These are phyloP conservation scores for Fusarium neocosmosporiellum DNA, from an alignment of 2,329 filamentous ascomycete genomes.

Conservation along the genomic window DNA sequence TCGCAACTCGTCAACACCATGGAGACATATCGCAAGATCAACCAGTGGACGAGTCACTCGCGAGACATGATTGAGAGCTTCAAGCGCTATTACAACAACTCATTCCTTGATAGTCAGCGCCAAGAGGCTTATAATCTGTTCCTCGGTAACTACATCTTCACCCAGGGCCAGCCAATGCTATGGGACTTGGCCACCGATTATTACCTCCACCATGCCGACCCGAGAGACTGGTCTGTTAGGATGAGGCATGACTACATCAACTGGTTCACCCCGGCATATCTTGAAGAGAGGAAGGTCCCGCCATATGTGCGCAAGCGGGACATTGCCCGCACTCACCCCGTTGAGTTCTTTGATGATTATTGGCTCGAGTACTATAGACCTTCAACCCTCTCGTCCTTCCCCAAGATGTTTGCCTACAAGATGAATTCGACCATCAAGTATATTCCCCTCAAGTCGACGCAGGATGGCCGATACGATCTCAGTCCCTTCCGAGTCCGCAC, in stretches of 20 bases:
- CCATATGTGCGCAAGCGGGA: constrained; percentile 54
- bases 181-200: constrained; percentile 97
- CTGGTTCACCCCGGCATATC: constrained; percentile 83
- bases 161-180: constrained; percentile 89
- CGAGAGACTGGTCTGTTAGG: constrained; percentile 76
- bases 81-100: constrained; percentile 99
- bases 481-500: constrained; percentile 88
- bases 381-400: constrained; percentile 85
- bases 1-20: constrained; percentile 99
- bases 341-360: constrained; percentile 86
- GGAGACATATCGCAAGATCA: constrained; percentile 99
- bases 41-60: constrained; percentile 98
- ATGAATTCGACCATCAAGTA: constrained; percentile 91
- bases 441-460: constrained; percentile 78
- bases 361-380: constrained; percentile 98
- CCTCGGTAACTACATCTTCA: constrained; percentile 93
- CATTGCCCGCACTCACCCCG: constrained; percentile 54
- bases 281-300: constrained; percentile 71
- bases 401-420: constrained; percentile 91
- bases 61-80: constrained; percentile 99
- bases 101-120: constrained; percentile 95
- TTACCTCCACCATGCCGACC: constrained; percentile 92
- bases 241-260: constrained; percentile 79
- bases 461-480: constrained; percentile 81
- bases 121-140: constrained; percentile 99